phyloP scores from a whole-genome alignment of 1,139 yeast genomes.

The Nakaseomyces bracarensis region DNA sequence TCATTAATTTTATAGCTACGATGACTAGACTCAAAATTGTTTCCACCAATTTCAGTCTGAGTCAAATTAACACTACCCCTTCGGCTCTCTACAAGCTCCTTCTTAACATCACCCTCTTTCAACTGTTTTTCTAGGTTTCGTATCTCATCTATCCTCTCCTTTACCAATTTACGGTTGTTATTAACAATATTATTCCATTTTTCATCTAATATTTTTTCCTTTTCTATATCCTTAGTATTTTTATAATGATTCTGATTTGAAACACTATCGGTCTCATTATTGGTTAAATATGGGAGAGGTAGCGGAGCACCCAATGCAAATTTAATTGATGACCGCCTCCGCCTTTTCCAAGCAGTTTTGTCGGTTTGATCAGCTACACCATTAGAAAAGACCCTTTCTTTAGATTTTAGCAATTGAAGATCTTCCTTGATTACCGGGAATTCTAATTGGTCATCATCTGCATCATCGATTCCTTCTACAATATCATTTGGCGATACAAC shows the following conservation, averaged over 20 bases:
- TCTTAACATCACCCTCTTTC: neutral
- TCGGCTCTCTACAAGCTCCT: too few relatives aligned
- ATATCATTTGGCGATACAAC: neutral
- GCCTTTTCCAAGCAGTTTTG: neutral
- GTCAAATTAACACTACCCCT: too few relatives aligned
- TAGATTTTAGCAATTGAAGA: neutral
- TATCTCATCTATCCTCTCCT: constrained; percentile 1
- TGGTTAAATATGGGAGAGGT: constrained; percentile 32
- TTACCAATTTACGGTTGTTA: constrained; percentile 2
- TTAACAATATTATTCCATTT: constrained; percentile 2
- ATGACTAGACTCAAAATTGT: constrained; percentile 10
- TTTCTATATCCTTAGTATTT: constrained; percentile 21
- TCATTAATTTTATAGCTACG: constrained; percentile 6
- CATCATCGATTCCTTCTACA: neutral
- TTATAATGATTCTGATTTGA: constrained; percentile 13
- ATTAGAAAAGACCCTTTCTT: neutral
- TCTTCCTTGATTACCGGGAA: neutral
- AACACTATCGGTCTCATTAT: constrained; percentile 7
- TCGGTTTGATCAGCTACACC: neutral
- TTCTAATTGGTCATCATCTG: neutral
- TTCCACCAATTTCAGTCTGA: too few relatives aligned
- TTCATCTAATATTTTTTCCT: constrained; percentile 5
- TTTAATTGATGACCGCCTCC: constrained; percentile 17
- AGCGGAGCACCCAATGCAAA: constrained; percentile 32
- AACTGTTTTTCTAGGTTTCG: constrained; percentile 1